Evolutionary conservation across 306 rosid species (phyloP).

Genomic region (Hylodesmum podocarpum): DNA sequence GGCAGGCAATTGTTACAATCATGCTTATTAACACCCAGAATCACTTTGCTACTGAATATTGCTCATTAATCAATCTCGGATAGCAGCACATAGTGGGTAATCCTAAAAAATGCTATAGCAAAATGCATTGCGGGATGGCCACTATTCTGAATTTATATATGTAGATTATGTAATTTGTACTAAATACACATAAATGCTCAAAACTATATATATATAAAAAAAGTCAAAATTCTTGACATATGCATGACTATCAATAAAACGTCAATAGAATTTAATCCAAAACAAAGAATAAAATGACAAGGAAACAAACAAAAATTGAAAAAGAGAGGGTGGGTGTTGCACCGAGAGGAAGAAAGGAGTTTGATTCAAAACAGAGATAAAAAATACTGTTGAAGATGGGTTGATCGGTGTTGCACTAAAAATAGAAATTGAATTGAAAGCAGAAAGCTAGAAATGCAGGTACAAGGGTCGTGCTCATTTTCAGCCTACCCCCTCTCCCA

Average conservation of each 20-base stretch:
- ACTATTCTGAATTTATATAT: not conserved
- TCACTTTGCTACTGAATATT: not conserved
- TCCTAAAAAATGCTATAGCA: not conserved
- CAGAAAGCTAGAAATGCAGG: not conserved
- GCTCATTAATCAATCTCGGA: not conserved
- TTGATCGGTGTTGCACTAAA: not conserved
- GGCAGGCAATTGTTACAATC: not conserved
- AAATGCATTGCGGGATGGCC: not conserved
- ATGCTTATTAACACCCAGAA: conserved; percentile 5
- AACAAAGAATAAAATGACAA: not conserved
- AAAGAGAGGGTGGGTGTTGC: too few relatives aligned
- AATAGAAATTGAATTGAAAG: not conserved
- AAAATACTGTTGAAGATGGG: too few relatives aligned
- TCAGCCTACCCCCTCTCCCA: not conserved
- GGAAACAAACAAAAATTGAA: not conserved
- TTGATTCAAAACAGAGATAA: too few relatives aligned
- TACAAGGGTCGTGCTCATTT: not conserved
- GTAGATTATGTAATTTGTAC: not conserved
- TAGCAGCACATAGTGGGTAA: not conserved
- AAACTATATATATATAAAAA: not conserved
- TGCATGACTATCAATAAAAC: not conserved
- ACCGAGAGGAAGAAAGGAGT: too few relatives aligned
- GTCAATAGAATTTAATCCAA: not conserved
- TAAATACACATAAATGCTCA: not conserved
- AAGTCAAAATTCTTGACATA: not conserved